A percentile compares a stretch with the other conserved stretches of the same genome.
Conservation (phyloP, 75 land plant species). For the Chamaecyparis obtusa region DNA sequence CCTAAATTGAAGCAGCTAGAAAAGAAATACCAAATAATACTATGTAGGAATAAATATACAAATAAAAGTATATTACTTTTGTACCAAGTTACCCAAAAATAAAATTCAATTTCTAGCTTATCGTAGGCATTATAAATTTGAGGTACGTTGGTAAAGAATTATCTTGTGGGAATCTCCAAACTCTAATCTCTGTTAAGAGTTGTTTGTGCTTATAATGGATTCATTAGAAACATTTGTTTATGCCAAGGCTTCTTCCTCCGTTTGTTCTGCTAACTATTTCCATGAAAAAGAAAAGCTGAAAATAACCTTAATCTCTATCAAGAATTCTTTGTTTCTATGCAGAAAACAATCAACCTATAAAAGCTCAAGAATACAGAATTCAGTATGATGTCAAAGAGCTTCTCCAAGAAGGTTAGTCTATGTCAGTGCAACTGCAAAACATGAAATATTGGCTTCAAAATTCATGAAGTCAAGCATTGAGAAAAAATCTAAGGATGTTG, state of each 20-base stretch:
- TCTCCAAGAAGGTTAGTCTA: no score
- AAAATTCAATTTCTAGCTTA: no score
- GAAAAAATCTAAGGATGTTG: neutral
- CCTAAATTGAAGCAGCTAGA: no score
- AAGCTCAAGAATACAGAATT: neutral
- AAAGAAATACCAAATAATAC: no score
- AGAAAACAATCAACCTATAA: neutral
- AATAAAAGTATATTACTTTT: no score
- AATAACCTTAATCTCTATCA: no score
- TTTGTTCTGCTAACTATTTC: neutral
- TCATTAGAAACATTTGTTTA: neutral
- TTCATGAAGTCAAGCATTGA: neutral
- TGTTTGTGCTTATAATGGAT: neutral
- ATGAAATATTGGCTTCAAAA: neutral
- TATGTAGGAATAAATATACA: no score
- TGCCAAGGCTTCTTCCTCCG: neutral
- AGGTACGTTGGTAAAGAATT: no score
- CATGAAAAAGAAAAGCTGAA: neutral
- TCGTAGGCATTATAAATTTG: no score
- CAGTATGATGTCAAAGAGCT: neutral
- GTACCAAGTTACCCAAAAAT: no score
- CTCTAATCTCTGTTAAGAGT: neutral
- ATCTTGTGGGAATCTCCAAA: no score
- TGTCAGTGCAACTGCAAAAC: neutral
- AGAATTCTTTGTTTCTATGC: neutral